These are phyloP conservation scores for Globisporangium recalcitrans DNA, from an alignment of 352 stramenopile species.

Conservation along the genomic window DNA sequence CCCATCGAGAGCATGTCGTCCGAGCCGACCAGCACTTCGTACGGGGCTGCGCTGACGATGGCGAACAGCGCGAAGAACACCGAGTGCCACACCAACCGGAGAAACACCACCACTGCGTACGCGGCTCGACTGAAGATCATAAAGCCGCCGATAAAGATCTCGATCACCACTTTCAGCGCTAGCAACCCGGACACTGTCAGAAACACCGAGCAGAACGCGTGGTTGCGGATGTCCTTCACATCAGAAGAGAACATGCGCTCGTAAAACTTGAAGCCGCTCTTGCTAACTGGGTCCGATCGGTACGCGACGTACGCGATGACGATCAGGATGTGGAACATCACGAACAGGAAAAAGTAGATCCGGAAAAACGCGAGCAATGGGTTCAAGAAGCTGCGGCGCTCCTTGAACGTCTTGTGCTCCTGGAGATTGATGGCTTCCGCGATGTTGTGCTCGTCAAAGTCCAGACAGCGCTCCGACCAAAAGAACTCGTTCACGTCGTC, in stretches of 20 bases:
- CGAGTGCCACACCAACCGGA: constrained; percentile 72
- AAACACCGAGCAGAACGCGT: constrained; percentile 74
- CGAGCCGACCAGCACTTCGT: constrained; percentile 54
- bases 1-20: constrained; percentile 61
- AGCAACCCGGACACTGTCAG: constrained; percentile 58
- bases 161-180: constrained; percentile 65
- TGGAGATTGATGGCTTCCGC: constrained; percentile 57
- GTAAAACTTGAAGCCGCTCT: constrained; percentile 61
- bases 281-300: constrained; percentile 52
- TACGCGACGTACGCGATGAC: constrained; percentile 80
- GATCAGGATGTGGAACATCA: constrained; percentile 75
- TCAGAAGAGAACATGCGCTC: constrained; percentile 61
- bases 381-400: constrained; percentile 78
- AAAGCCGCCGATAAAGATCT: constrained; percentile 79
- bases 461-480: constrained; percentile 66
- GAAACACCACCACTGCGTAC: constrained; percentile 65
- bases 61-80: constrained; percentile 78
- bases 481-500: constrained; percentile 91
- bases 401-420: constrained; percentile 84
- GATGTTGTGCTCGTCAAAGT: constrained; percentile 82
- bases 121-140: constrained; percentile 53
- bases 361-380: constrained; percentile 80
- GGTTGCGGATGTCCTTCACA: constrained; percentile 63
- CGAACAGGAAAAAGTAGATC: constrained; percentile 84
- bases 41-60: constrained; percentile 60